Evolutionary conservation across 2,329 filamentous ascomycete genomes (phyloP).

Genomic region (Venturia carpophila): DNA sequence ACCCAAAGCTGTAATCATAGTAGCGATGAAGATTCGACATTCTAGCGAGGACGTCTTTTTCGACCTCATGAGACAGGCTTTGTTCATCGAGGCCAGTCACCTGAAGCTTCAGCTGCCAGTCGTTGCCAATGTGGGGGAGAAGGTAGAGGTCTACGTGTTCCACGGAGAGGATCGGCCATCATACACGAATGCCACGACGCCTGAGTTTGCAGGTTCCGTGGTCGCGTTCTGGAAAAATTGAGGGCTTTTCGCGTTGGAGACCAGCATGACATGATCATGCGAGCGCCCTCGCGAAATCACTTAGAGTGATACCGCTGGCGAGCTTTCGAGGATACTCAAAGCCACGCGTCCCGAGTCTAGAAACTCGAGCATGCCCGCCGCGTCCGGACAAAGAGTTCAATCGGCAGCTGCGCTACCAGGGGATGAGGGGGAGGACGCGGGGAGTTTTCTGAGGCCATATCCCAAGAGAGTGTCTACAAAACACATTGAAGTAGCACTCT

Average conservation of each 20-base stretch:
- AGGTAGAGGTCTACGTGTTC: conserved; percentile 15
- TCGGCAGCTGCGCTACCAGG: too few species aligned
- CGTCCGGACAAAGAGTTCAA: too few species aligned
- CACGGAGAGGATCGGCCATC: conserved; percentile 12
- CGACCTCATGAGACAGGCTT: conserved; percentile 38
- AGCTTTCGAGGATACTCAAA: not conserved
- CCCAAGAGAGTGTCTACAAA: too few species aligned
- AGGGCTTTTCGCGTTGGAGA: not conserved
- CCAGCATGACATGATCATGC: too few species aligned
- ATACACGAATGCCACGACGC: conserved; percentile 1
- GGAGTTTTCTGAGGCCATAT: too few species aligned
- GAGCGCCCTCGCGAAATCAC: too few species aligned
- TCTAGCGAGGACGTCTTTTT: conserved; percentile 60
- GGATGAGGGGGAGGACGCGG: too few species aligned
- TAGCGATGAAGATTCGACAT: conserved; percentile 62
- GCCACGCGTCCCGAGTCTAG: not conserved
- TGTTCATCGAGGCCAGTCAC: conserved; percentile 22
- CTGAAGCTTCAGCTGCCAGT: conserved; percentile 12
- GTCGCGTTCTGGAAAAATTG: not conserved
- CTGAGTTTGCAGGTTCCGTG: not conserved
- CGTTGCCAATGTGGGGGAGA: not conserved
- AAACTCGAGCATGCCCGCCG: too few species aligned
- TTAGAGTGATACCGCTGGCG: too few species aligned
- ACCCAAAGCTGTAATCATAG: conserved; percentile 44
- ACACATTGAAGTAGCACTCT: too few species aligned